Conservation (phyloP, 1,284 basidiomycete species). For the Boletus albobrunnescens region DNA sequence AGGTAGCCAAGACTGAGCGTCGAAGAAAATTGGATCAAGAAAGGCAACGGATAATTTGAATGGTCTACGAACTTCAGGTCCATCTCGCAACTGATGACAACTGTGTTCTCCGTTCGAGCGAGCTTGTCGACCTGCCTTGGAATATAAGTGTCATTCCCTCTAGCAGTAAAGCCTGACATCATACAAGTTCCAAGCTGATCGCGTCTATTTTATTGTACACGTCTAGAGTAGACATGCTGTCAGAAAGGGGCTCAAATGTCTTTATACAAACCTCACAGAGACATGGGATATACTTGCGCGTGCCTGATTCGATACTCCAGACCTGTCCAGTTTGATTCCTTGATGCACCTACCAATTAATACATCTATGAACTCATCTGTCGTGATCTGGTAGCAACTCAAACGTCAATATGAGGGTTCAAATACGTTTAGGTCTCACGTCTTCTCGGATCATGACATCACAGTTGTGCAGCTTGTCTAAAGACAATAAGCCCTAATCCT, state of each 20-base stretch:
- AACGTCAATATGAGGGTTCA: neutral
- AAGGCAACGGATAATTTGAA: neutral
- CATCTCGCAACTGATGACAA: conserved; percentile 94
- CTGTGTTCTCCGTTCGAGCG: conserved; percentile 81
- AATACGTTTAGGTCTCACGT: conserved; percentile 54
- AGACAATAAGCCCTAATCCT: conserved; percentile 3
- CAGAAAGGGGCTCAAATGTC: neutral
- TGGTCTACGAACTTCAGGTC: conserved; percentile 65
- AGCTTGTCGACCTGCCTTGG: conserved; percentile 65
- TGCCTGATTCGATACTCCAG: conserved; percentile 47
- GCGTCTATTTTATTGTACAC: conserved; percentile 96
- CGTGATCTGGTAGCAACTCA: conserved; percentile 60
- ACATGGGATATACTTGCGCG: conserved; percentile 92
- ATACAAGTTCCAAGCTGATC: conserved; percentile 80
- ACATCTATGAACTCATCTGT: conserved; percentile 98
- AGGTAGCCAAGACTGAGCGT: conserved; percentile 75
- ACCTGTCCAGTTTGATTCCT: neutral
- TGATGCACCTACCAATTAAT: conserved; percentile 60
- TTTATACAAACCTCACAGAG: conserved; percentile 52
- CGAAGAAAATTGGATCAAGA: neutral
- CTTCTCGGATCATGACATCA: conserved; percentile 95
- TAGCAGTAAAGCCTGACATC: neutral
- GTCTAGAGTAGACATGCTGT: conserved; percentile 40
- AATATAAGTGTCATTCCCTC: neutral
- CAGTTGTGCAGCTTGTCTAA: conserved; percentile 86